These are phyloP conservation scores for Circinella minor DNA, from an alignment of 371 early-diverging fungal genomes.

Conservation along the genomic window DNA sequence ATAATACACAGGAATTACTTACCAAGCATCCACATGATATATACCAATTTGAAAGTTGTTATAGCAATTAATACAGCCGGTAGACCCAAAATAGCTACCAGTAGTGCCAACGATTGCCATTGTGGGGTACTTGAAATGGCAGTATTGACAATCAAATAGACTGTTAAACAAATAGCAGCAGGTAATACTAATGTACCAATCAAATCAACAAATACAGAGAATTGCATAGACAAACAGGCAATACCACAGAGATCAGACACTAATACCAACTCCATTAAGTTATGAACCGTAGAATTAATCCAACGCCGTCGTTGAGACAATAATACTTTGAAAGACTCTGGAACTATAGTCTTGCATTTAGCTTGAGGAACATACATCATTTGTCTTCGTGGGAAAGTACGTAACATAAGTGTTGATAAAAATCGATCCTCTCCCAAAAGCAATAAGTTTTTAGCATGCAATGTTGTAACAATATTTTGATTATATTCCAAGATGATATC, in stretches of 20 bases:
- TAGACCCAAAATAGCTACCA: slow-evolving; percentile 73
- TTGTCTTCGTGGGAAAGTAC: slow-evolving; percentile 90
- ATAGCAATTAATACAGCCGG: slow-evolving; percentile 89
- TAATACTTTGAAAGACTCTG: slow-evolving; percentile 78
- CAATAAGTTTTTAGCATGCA: slow-evolving; percentile 96
- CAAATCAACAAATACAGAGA: slow-evolving; percentile 82
- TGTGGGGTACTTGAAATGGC: slow-evolving; percentile 54
- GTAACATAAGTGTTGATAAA: slow-evolving; percentile 92
- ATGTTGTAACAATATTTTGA: slow-evolving; percentile 87
- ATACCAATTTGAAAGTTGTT: slow-evolving; percentile 81
- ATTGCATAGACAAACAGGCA: slow-evolving; percentile 87
- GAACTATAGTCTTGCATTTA: slow-evolving; percentile 82
- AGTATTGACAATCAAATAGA: slow-evolving; percentile 55
- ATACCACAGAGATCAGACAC: slow-evolving; percentile 89
- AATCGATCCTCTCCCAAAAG: slow-evolving; percentile 96
- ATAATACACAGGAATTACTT: slow-evolving; percentile 21
- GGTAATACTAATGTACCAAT: slow-evolving; percentile 86
- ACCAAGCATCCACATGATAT: slow-evolving; percentile 78
- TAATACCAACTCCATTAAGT: slow-evolving; percentile 87
- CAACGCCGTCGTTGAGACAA: slow-evolving; percentile 89
- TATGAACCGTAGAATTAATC: slow-evolving; percentile 93
- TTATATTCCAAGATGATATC: slow-evolving; percentile 91
- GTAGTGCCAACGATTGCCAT: slow-evolving; percentile 70
- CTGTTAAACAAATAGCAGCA: slow-evolving; percentile 71
- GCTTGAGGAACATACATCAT: slow-evolving; percentile 95